Conservation (phyloP, 1,284 basidiomycete species). For the Leccinum variabile region DNA sequence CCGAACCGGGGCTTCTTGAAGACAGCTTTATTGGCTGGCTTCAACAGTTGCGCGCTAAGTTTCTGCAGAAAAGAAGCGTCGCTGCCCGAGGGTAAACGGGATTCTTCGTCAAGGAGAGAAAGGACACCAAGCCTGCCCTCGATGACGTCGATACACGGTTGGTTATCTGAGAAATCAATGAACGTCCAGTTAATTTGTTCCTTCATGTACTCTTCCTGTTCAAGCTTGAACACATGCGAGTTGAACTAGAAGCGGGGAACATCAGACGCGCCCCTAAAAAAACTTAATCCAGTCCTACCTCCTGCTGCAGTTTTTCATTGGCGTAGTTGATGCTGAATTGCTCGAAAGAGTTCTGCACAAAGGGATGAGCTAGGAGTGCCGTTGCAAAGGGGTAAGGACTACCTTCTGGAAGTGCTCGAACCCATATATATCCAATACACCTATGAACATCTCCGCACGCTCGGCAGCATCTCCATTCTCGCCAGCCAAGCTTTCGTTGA, state of each 20-base stretch:
- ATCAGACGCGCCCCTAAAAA: conserved; percentile 19
- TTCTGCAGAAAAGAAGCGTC: conserved; percentile 95
- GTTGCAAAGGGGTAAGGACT: conserved; percentile 5
- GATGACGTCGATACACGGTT: conserved; percentile 98
- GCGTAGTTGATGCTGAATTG: conserved; percentile 99
- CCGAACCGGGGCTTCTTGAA: conserved; percentile 99
- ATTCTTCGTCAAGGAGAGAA: conserved; percentile 96
- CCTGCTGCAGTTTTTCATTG: conserved; percentile 97
- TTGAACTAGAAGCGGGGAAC: conserved; percentile 67
- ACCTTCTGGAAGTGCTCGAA: conserved; percentile 97
- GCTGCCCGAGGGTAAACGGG: conserved; percentile 91
- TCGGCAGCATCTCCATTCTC: conserved; percentile 85
- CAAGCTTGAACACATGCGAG: conserved; percentile 98
- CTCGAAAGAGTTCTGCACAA: conserved; percentile 88
- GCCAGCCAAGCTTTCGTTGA: conserved; percentile 94
- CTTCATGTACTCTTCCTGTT: conserved; percentile 98
- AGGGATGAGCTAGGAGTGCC: conserved; percentile 3
- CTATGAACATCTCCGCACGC: conserved; percentile 96
- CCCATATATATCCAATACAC: conserved; percentile 96
- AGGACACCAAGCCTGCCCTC: conserved; percentile 97
- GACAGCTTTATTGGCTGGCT: conserved; percentile 84
- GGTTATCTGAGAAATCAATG: conserved; percentile 99
- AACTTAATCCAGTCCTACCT: conserved; percentile 51
- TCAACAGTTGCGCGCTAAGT: conserved; percentile 83
- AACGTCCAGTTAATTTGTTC: conserved; percentile 99